These are phyloP conservation scores for Starmera stellimalicola DNA, from an alignment of 1,139 yeast species.

Conservation along the genomic window DNA sequence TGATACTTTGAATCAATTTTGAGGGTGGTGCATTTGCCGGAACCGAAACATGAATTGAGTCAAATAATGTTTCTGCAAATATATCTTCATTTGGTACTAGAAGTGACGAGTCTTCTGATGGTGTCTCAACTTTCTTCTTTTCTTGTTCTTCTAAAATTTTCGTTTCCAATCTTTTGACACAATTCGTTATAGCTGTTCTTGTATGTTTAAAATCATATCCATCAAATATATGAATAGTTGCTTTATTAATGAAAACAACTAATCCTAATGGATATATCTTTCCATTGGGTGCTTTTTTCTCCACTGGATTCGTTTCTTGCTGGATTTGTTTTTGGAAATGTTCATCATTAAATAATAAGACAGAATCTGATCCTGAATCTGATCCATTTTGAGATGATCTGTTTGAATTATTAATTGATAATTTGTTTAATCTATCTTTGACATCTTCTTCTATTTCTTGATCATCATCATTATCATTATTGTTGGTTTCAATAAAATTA, in stretches of 20 bases:
- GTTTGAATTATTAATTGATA: slow-evolving; percentile 1
- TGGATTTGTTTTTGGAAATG: slow-evolving; percentile 31
- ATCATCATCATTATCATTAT: slow-evolving; percentile 4
- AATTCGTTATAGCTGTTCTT: slow-evolving; percentile 51
- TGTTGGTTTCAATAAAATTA: not conserved
- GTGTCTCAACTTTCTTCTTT: slow-evolving; percentile 1
- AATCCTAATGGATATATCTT: slow-evolving; percentile 8
- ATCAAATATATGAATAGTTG: slow-evolving; percentile 57
- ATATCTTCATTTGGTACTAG: slow-evolving; percentile 14
- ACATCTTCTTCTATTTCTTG: slow-evolving; percentile 25
- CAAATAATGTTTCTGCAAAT: slow-evolving; percentile 59
- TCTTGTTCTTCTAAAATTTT: slow-evolving; percentile 29
- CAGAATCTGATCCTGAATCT: slow-evolving; percentile 20
- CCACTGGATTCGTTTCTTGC: slow-evolving; percentile 3
- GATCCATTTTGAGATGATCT: slow-evolving; percentile 13
- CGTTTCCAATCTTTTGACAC: slow-evolving; percentile 52
- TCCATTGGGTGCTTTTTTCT: slow-evolving; percentile 1
- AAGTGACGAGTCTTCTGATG: slow-evolving; percentile 6
- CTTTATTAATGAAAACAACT: slow-evolving; percentile 20
- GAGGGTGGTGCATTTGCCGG: slow-evolving; percentile 43
- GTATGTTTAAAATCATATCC: slow-evolving; percentile 93
- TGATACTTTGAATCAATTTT: slow-evolving; percentile 42
- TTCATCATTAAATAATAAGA: slow-evolving; percentile 31
- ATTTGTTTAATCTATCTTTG: slow-evolving; percentile 16
- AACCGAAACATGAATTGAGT: slow-evolving; percentile 61